Percentiles rank a stretch among this genome's conserved stretches.
These are phyloP conservation scores for Petunia secreta DNA, from an alignment of 257 asterid genomes.

Conservation along the genomic window DNA sequence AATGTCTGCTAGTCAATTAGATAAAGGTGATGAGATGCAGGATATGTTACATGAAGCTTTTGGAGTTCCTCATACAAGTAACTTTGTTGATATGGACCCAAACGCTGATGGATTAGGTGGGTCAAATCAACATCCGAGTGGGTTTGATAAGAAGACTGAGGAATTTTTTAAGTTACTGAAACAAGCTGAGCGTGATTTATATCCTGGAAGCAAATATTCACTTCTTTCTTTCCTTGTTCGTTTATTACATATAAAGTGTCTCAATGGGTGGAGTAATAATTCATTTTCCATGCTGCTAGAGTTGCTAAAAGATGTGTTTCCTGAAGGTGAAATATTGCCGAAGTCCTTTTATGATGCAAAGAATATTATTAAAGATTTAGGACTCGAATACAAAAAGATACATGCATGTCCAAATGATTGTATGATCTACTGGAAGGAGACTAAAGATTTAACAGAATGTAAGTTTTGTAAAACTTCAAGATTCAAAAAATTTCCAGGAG, in stretches of 20 bases:
- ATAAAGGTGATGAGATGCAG: too few species aligned
- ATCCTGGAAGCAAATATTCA: neutral
- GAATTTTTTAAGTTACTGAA: too few species aligned
- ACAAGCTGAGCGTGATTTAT: neutral
- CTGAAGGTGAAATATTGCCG: neutral
- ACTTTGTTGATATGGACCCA: too few species aligned
- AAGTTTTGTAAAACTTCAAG: neutral
- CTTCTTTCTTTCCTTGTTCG: neutral
- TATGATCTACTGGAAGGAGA: neutral
- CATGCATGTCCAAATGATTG: conserved; percentile 16
- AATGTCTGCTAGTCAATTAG: too few species aligned
- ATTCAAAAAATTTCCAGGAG: neutral
- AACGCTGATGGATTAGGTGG: too few species aligned
- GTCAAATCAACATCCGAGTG: too few species aligned
- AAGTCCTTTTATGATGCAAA: neutral
- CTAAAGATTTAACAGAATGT: neutral
- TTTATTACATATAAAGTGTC: neutral
- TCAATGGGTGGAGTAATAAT: neutral
- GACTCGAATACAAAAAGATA: neutral
- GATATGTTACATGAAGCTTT: neutral
- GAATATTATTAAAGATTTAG: neutral
- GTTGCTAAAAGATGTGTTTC: neutral
- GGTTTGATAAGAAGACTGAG: too few species aligned
- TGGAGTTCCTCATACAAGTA: neutral
- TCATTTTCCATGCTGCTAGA: neutral